phyloP scores from a whole-genome alignment of 352 stramenopile species.

The Albugo laibachii region DNA sequence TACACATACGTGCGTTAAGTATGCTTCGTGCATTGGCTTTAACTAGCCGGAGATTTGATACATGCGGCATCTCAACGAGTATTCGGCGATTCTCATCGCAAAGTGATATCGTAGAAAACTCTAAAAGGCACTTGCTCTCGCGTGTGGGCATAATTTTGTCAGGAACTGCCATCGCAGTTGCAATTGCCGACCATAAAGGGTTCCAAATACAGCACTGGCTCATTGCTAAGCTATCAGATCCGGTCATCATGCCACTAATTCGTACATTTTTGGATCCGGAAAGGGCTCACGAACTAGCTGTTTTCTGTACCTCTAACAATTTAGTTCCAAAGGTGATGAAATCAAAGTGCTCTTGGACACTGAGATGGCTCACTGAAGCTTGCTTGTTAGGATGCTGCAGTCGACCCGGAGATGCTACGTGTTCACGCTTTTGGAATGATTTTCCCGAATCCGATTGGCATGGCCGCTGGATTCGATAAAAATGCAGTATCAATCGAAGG shows the following conservation, averaged over 20 bases:
- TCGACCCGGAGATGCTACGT: slow-evolving; percentile 29
- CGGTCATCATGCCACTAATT: slow-evolving; percentile 59
- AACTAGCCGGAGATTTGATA: no score
- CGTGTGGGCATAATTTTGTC: no score
- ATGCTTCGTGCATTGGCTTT: no score
- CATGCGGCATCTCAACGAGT: no score
- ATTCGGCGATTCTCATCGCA: no score
- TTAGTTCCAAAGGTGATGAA: slow-evolving; percentile 29
- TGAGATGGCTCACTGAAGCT: background rate
- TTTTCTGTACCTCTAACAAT: slow-evolving; percentile 57
- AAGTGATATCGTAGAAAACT: no score
- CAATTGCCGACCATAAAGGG: slow-evolving; percentile 36
- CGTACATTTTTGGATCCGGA: slow-evolving; percentile 60
- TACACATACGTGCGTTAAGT: no score
- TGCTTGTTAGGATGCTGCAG: slow-evolving; percentile 14
- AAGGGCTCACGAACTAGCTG: slow-evolving; percentile 63
- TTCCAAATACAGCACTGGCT: slow-evolving; percentile 57
- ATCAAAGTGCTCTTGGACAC: no score
- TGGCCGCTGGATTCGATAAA: slow-evolving; percentile 97
- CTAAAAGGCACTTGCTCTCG: no score
- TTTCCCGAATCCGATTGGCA: slow-evolving; percentile 86
- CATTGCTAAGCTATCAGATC: slow-evolving; percentile 42
- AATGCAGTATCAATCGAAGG: slow-evolving; percentile 84
- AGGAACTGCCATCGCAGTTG: slow-evolving; percentile 27
- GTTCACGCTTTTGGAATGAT: slow-evolving; percentile 35